Evolutionary conservation across 805 yeast species (phyloP).

Genomic region (Komagataella pastoris): DNA sequence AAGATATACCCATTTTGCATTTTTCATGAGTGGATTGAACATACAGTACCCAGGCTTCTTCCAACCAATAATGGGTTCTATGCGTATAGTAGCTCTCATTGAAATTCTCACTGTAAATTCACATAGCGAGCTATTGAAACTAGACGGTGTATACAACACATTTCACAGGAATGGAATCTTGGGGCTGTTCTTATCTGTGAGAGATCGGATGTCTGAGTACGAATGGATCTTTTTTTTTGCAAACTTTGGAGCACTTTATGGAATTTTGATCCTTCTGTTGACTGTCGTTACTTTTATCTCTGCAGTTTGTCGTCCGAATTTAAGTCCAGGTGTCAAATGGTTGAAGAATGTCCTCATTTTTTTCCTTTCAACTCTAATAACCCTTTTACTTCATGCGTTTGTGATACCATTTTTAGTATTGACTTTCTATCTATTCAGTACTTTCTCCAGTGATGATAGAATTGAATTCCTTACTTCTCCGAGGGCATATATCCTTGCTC

Average conservation of each 20-base stretch:
- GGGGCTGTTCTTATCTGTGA: neutral
- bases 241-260: constrained; percentile 15
- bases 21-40: constrained; percentile 40
- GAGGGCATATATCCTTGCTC: neutral
- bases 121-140: constrained; percentile 3
- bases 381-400: constrained; percentile 18
- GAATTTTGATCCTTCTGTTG: constrained; percentile 10
- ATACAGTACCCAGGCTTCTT: constrained; percentile 50
- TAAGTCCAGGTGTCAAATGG: neutral
- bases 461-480: constrained; percentile 6
- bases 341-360: neutral
- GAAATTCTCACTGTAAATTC: constrained; percentile 6
- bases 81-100: constrained; percentile 46
- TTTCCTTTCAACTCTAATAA: constrained; percentile 7
- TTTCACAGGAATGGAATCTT: constrained; percentile 21
- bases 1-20: constrained; percentile 43
- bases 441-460: constrained; percentile 3
- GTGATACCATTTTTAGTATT: constrained; percentile 30
- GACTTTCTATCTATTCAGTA: constrained; percentile 14
- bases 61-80: constrained; percentile 35
- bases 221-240: constrained; percentile 20
- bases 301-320: constrained; percentile 1
- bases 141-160: constrained; percentile 28
- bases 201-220: neutral
- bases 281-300: constrained; percentile 2